These are phyloP conservation scores for Trichophyton schoenleinii DNA, from an alignment of 2,329 filamentous ascomycete species.

Conservation along the genomic window DNA sequence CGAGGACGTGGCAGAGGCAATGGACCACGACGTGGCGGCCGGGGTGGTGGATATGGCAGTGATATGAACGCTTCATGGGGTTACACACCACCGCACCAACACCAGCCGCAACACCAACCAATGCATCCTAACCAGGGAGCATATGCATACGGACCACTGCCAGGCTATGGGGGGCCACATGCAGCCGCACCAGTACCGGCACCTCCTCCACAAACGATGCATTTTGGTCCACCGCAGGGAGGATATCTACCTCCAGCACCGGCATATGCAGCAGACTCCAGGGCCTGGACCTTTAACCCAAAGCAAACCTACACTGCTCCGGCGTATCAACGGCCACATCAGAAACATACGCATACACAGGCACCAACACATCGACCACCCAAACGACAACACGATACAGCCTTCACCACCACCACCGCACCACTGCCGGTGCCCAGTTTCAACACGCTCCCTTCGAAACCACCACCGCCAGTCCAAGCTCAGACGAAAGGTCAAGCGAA, in stretches of 20 bases:
- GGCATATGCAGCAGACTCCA: neutral
- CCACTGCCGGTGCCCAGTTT: conserved; percentile 35
- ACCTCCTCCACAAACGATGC: neutral
- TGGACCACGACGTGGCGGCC: neutral
- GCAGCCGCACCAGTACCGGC: neutral
- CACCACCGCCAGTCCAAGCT: conserved; percentile 27
- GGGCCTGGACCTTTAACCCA: neutral
- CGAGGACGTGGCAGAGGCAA: neutral
- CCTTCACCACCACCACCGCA: conserved; percentile 17
- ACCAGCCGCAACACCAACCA: neutral
- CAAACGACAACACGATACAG: conserved; percentile 12
- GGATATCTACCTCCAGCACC: neutral
- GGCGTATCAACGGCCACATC: conserved; percentile 5
- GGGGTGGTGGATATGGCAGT: neutral
- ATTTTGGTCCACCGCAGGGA: neutral
- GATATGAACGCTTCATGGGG: neutral
- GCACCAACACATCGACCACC: neutral
- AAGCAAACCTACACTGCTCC: neutral
- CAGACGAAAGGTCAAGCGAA: conserved; percentile 12
- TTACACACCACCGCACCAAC: neutral
- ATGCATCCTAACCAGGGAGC: neutral
- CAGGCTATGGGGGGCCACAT: neutral
- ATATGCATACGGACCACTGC: neutral
- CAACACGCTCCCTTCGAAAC: conserved; percentile 30
- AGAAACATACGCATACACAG: neutral